phyloP scores from a whole-genome alignment of 1,284 basidiomycete genomes.

The Pyrrhoderma lamaoense region DNA sequence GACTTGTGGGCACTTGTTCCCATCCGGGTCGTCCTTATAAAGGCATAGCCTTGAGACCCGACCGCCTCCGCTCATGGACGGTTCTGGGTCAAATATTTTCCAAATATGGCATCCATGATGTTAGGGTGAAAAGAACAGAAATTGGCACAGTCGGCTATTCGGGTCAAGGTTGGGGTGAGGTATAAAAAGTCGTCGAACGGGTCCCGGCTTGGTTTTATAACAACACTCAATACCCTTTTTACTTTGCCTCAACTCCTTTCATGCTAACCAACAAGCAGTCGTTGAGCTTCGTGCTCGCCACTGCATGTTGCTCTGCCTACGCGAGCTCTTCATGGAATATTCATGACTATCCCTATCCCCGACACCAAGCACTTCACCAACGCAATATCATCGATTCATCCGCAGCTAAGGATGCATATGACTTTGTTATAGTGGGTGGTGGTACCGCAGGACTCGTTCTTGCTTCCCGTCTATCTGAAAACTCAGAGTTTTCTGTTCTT shows the following conservation, averaged over 20 bases:
- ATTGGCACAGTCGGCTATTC: too few relatives aligned
- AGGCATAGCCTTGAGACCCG: too few relatives aligned
- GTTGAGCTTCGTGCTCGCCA: conserved; percentile 21
- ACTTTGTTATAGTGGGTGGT: conserved; percentile 56
- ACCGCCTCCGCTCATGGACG: too few relatives aligned
- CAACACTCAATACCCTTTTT: too few relatives aligned
- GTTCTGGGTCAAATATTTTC: too few relatives aligned
- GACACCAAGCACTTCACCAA: conserved; percentile 20
- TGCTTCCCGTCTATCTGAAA: conserved; percentile 65
- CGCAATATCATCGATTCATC: conserved; percentile 36
- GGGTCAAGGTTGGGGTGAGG: too few relatives aligned
- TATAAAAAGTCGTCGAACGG: too few relatives aligned
- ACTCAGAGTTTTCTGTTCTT: conserved; percentile 58
- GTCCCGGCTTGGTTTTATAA: too few relatives aligned
- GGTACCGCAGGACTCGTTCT: conserved; percentile 70
- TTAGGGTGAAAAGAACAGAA: too few relatives aligned
- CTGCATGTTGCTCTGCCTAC: conserved; percentile 23
- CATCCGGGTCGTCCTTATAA: too few relatives aligned
- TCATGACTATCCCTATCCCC: conserved; percentile 22
- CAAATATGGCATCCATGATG: too few relatives aligned
- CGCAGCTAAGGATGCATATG: conserved; percentile 37
- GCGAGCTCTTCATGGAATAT: conserved; percentile 20
- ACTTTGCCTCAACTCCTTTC: background rate
- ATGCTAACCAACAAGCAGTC: conserved; percentile 11
- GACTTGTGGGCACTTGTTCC: too few relatives aligned